Evolutionary conservation across 2,329 filamentous ascomycete genomes (phyloP).

Genomic region (Alternaria sp.): DNA sequence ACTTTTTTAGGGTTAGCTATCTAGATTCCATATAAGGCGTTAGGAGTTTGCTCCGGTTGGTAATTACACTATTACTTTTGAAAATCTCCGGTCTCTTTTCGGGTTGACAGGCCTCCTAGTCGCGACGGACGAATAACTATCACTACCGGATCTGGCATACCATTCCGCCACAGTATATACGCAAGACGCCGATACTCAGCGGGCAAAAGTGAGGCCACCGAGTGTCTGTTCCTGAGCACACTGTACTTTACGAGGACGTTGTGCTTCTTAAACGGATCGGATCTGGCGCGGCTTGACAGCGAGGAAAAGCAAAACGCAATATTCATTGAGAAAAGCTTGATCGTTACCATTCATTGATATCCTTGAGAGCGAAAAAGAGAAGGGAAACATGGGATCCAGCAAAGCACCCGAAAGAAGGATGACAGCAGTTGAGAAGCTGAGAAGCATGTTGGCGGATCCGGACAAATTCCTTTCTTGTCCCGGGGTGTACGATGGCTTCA

Average conservation of each 20-base stretch:
- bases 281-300: background rate
- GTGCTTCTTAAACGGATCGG: background rate
- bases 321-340: background rate
- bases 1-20: background rate
- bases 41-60: slow-evolving; percentile 15
- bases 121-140: background rate
- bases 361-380: background rate
- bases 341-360: background rate
- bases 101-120: slow-evolving; percentile 4
- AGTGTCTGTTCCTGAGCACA: background rate
- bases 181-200: slow-evolving; percentile 17
- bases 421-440: slow-evolving; percentile 42
- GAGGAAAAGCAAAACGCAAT: background rate
- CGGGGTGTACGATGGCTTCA: slow-evolving; percentile 74
- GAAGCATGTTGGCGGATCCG: slow-evolving; percentile 41
- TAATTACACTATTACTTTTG: background rate
- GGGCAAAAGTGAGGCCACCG: slow-evolving; percentile 1
- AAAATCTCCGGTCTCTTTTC: slow-evolving; percentile 2
- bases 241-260: background rate
- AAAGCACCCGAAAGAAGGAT: slow-evolving; percentile 17
- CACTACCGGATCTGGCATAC: background rate
- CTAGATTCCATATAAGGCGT: background rate
- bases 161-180: slow-evolving; percentile 6
- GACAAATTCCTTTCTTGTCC: slow-evolving; percentile 63
- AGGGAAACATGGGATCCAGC: slow-evolving; percentile 18